Conservation (phyloP, 2,329 filamentous ascomycete genomes). For the Phyllachora maydis region DNA sequence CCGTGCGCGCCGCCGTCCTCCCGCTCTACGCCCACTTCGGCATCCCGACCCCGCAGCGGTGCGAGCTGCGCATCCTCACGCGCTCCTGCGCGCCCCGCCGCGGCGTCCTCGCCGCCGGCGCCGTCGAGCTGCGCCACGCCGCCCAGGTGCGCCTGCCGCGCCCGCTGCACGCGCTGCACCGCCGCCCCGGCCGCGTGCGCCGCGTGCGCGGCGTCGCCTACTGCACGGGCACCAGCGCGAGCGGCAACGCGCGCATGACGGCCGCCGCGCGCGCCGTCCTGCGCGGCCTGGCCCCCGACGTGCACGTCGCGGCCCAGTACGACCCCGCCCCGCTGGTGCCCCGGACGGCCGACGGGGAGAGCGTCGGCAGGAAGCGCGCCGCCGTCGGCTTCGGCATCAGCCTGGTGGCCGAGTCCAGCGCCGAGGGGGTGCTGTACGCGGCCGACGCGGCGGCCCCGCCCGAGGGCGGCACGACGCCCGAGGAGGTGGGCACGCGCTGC, state of each 20-base stretch:
- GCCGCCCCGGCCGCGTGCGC: slow-evolving; percentile 70
- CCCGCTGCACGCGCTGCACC: slow-evolving; percentile 71
- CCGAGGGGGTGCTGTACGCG: slow-evolving; percentile 61
- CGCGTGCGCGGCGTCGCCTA: slow-evolving; percentile 86
- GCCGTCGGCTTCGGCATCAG: slow-evolving; percentile 86
- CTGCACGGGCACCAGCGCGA: slow-evolving; percentile 74
- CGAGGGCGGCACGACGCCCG: slow-evolving; percentile 62
- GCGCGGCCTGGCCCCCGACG: slow-evolving; percentile 70
- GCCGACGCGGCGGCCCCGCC: slow-evolving; percentile 64
- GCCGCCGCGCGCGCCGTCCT: slow-evolving; percentile 71
- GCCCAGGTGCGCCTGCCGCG: slow-evolving; percentile 87
- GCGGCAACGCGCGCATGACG: slow-evolving; percentile 91
- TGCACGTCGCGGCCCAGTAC: slow-evolving; percentile 71
- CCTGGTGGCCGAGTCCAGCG: slow-evolving; percentile 80
- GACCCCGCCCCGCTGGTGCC: slow-evolving; percentile 40
- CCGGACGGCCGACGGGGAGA: slow-evolving; percentile 33
- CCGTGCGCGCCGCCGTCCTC: slow-evolving; percentile 78
- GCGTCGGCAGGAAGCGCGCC: slow-evolving; percentile 37
- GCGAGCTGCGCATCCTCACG: slow-evolving; percentile 67
- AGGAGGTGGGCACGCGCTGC: slow-evolving; percentile 76
- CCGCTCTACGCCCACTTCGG: slow-evolving; percentile 83
- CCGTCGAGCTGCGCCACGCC: slow-evolving; percentile 85
- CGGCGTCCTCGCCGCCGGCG: slow-evolving; percentile 65
- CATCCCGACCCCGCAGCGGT: slow-evolving; percentile 53
- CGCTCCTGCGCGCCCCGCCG: slow-evolving; percentile 58